Evolutionary conservation across 2,329 filamentous ascomycete genomes (phyloP).

Genomic region (Arthrobotrys conoides): DNA sequence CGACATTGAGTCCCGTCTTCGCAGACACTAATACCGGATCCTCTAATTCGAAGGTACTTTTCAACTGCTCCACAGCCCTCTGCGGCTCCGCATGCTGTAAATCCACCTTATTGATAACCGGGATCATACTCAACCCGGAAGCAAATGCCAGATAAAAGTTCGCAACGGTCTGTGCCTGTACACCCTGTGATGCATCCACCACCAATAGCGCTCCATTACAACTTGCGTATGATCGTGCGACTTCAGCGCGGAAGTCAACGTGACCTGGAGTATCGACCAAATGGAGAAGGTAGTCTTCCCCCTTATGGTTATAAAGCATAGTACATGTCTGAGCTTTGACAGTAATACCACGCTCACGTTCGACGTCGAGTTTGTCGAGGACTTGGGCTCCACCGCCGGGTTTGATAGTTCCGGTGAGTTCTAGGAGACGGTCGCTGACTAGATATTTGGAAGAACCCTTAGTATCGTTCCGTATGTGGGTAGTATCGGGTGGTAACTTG

Average conservation of each 20-base stretch:
- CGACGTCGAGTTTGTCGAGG: constrained; percentile 95
- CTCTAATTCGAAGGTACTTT: constrained; percentile 88
- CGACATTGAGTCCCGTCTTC: constrained; percentile 92
- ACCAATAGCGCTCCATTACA: constrained; percentile 93
- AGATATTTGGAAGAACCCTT: constrained; percentile 15
- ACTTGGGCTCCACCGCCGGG: constrained; percentile 93
- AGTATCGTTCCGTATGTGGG: not conserved
- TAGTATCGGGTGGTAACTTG: not conserved
- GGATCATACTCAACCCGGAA: constrained; percentile 86
- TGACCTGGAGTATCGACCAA: constrained; percentile 97
- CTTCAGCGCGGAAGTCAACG: constrained; percentile 97
- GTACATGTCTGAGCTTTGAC: constrained; percentile 99
- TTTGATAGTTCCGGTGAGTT: constrained; percentile 92
- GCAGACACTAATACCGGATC: constrained; percentile 86
- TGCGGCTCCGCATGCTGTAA: constrained; percentile 89
- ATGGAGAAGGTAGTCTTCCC: constrained; percentile 91
- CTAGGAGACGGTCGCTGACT: constrained; percentile 88
- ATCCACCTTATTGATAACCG: constrained; percentile 97
- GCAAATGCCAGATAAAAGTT: constrained; percentile 99
- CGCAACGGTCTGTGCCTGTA: constrained; percentile 97
- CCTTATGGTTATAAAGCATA: constrained; percentile 92
- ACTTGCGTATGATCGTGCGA: constrained; percentile 93
- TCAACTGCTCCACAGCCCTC: constrained; percentile 87
- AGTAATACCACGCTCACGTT: constrained; percentile 94
- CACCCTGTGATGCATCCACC: constrained; percentile 87